Conservation (phyloP, 2,329 filamentous ascomycete species). For the Monosporascus sp. region DNA sequence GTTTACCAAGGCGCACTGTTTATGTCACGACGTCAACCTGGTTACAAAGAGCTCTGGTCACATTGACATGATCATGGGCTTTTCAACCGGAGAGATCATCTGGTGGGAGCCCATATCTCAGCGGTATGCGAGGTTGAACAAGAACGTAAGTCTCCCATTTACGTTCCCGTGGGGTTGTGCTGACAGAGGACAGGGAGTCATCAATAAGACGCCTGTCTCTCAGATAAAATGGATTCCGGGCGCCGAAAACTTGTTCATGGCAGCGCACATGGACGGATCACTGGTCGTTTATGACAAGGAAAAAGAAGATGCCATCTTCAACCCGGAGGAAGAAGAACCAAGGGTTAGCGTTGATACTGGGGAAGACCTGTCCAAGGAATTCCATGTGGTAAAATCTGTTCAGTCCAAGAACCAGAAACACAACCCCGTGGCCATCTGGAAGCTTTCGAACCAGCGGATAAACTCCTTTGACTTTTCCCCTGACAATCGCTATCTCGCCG, state of each 20-base stretch:
- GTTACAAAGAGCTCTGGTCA: slow-evolving; percentile 74
- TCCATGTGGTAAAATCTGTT: slow-evolving; percentile 84
- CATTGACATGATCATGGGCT: slow-evolving; percentile 90
- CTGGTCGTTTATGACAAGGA: slow-evolving; percentile 94
- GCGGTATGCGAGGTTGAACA: slow-evolving; percentile 92
- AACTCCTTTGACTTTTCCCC: slow-evolving; percentile 92
- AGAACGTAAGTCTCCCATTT: slow-evolving; percentile 62
- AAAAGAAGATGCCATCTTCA: slow-evolving; percentile 61
- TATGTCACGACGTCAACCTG: slow-evolving; percentile 89
- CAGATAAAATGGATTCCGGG: slow-evolving; percentile 91
- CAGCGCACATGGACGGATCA: slow-evolving; percentile 85
- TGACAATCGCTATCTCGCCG: slow-evolving; percentile 77
- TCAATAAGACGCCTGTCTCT: slow-evolving; percentile 79
- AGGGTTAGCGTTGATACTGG: slow-evolving; percentile 29
- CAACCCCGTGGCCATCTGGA: slow-evolving; percentile 91
- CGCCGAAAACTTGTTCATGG: slow-evolving; percentile 88
- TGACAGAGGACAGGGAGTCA: slow-evolving; percentile 58
- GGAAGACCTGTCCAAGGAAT: slow-evolving; percentile 38
- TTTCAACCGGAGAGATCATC: slow-evolving; percentile 93
- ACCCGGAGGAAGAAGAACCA: slow-evolving; percentile 27
- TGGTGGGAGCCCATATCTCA: slow-evolving; percentile 98
- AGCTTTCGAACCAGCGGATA: slow-evolving; percentile 82
- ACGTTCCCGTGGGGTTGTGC: not conserved
- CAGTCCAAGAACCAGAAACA: slow-evolving; percentile 89
- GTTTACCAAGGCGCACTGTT: slow-evolving; percentile 91